Evolutionary conservation across 73 alveolate genomes (phyloP), one percentile per base, ranked within the genome.

Genomic region (Uronychia setigera): DNA sequence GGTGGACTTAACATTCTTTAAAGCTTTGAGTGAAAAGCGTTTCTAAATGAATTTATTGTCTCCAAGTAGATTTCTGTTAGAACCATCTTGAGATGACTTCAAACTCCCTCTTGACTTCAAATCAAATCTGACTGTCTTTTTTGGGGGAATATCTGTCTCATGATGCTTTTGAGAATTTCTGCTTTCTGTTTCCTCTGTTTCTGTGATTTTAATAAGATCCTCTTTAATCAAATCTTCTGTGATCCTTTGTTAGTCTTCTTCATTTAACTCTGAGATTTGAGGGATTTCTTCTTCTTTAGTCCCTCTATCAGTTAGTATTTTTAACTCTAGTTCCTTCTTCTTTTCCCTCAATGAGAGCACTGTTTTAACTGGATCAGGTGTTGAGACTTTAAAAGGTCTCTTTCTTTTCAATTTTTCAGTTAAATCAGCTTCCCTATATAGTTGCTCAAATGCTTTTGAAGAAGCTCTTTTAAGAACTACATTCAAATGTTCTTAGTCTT

Each of bases 281-380:
- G 19, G 67, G 67, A 11, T 46, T 46, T 46, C n/a, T n/a, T n/a
- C n/a, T n/a, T n/a, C n/a, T n/a, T n/a, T n/a, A n/a, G n/a, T n/a
- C n/a, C n/a, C n/a, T n/a, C n/a, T n/a, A n/a, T n/a, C n/a, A n/a
- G n/a, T n/a, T n/a, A n/a, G n/a, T n/a, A n/a, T n/a, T n/a, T n/a
- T n/a, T n/a, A n/a, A n/a, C n/a, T n/a, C n/a, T n/a, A n/a, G 67
- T 46, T 46, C 67, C 67, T 46, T 19, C 67, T 46, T 46, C 67
- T 46, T 46, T 19, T 46, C 19, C 19, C 67, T 11, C 5, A 46
- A 11, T 19, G 5, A 11, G 19, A 46, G 67, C n/a, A 11, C 5
- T 11, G 19, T 19, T 46, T 46, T 11, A 19, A 46, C 67, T 5
- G 67, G 67, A 46, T 46, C 67, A 19, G 67, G 67, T 11, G 67